A percentile compares a stretch with the other conserved stretches of the same genome.
phyloP scores from a whole-genome alignment of 768 basidiomycete genomes.

The Dioszegia hungarica region DNA sequence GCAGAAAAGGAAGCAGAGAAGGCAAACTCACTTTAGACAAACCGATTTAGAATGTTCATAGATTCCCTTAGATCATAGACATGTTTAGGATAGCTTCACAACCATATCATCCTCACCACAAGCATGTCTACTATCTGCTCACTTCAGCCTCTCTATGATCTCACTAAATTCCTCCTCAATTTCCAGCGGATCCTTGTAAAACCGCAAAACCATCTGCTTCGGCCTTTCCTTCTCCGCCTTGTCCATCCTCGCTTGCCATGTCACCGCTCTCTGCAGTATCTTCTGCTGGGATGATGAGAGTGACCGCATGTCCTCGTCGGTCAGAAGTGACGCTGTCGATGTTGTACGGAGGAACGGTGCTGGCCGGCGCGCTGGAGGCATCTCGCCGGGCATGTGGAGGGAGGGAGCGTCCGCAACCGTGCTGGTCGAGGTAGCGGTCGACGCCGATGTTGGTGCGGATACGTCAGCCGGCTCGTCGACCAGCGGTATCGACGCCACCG shows the following conservation, averaged over 20 bases:
- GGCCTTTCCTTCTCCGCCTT: slow-evolving; percentile 2
- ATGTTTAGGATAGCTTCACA: no score
- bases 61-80: no score
- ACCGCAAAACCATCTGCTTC: neutral
- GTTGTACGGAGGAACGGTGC: slow-evolving; percentile 1
- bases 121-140: no score
- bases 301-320: slow-evolving; percentile 5
- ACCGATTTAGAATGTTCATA: no score
- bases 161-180: slow-evolving; percentile 7
- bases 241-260: slow-evolving; percentile 8
- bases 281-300: slow-evolving; percentile 12
- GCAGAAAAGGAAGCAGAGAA: slow-evolving; percentile 42
- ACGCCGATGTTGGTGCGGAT: neutral
- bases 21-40: no score
- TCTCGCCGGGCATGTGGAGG: slow-evolving; percentile 3
- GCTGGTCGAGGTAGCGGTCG: neutral
- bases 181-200: slow-evolving; percentile 10
- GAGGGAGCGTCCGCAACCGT: no score
- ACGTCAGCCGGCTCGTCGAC: neutral
- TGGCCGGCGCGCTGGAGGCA: neutral
- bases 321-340: neutral
- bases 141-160: slow-evolving; percentile 3
- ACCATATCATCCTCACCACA: no score
- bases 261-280: slow-evolving; percentile 10
- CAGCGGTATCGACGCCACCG: neutral